Base-by-base conservation (phyloP, 1,139 yeast genomes). In the Scheffersomyces parashehatae region DNA sequence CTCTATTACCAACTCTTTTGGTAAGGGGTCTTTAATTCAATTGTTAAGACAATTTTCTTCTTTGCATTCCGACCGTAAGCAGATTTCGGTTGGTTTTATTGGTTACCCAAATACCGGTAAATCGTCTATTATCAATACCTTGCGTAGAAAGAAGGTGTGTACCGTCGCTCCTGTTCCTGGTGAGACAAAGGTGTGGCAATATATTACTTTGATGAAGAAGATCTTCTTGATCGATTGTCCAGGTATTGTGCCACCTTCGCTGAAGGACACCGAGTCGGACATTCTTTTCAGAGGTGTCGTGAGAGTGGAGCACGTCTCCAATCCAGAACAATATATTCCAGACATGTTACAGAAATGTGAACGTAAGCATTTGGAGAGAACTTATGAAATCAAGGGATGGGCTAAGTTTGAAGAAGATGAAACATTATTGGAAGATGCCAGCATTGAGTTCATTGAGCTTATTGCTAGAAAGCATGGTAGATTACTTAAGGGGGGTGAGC, bases 151-250 rank as follows among this genome's bases (percentile, higher is more conserved):
- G 77, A 93, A 93, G 73, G 99, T 93, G 37, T 95, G 99, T 71
- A 85, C 81, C 38, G 98, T 93, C 40, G 99, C 99, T 2, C 99
- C 99, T 39, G 90, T 93, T 57, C 99, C 99, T 28, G 99, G 99
- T 63, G 99, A 93, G 64, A 93, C 99, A 37, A 93, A 93, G 68
- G 98, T 93, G 36, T 93, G 99, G 99, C 99, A 93, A 73, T 93
- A 93, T 70, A 90, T 93, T 59, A 91, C 99, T 2, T 76, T 93
- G 60, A 93, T 93, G 97, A 90, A 91, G 75, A 81, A 91, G 55
- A 93, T 93, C 43, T 93, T 90, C 68, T 75, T 93, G 58, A 93
- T 93, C 59, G 99, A 93, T 69, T 93, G 99, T 74, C 99, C 99
- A 3, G 99, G 99, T 68, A 91, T 93, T 62, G 99, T 95, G 5